Evolutionary conservation across 2,329 filamentous ascomycete genomes (phyloP).

Genomic region (Xylariaceae sp.): DNA sequence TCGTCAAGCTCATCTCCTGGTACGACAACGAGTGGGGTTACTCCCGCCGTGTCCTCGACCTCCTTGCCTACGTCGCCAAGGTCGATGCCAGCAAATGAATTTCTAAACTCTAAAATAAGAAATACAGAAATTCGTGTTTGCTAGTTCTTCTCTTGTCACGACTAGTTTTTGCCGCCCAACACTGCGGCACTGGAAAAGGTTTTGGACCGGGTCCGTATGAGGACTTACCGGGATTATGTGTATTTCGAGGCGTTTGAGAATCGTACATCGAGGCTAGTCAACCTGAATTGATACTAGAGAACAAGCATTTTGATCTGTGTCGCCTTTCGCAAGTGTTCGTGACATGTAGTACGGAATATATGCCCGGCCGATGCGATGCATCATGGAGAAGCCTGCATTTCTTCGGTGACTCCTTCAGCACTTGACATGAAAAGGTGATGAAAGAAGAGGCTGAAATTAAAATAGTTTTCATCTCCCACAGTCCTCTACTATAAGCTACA

Average conservation of each 20-base stretch:
- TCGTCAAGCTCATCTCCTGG: conserved; percentile 97
- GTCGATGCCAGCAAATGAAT: conserved; percentile 56
- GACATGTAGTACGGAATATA: not conserved
- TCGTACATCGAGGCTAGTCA: conserved; percentile 7
- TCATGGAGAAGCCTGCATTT: not conserved
- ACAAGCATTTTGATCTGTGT: not conserved
- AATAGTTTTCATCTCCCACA: conserved; percentile 18
- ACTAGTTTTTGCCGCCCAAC: not conserved
- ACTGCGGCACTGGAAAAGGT: conserved; percentile 5
- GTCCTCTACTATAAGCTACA: conserved; percentile 22
- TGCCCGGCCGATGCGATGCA: not conserved
- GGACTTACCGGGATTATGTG: conserved; percentile 1
- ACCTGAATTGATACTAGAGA: conserved; percentile 18
- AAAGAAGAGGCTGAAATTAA: conserved; percentile 4
- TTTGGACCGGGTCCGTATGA: conserved; percentile 4
- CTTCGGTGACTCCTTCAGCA: too few relatives aligned
- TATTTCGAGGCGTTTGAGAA: conserved; percentile 13
- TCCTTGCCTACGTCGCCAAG: conserved; percentile 73
- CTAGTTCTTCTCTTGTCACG: not conserved
- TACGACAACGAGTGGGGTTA: conserved; percentile 99
- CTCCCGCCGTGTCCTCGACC: conserved; percentile 89
- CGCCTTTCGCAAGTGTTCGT: not conserved
- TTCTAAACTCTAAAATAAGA: conserved; percentile 25
- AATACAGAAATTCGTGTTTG: not conserved
- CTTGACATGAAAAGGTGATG: too few relatives aligned